phyloP scores from a whole-genome alignment of 2,329 filamentous ascomycete genomes.

The Chalaropsis thielavioides region DNA sequence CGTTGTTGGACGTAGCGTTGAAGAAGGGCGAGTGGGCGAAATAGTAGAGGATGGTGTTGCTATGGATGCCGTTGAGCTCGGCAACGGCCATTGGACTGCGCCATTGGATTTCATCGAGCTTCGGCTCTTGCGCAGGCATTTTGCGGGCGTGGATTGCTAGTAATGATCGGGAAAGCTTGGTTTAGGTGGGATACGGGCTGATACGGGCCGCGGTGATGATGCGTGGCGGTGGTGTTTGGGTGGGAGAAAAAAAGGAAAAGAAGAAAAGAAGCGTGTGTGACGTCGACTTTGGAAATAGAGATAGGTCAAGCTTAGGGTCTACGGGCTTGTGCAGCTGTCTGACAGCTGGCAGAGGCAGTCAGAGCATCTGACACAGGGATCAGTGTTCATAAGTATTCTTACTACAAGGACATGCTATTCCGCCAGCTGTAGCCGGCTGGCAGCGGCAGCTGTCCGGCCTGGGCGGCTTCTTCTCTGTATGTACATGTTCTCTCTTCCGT shows the following conservation, averaged over 20 bases:
- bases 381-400: too few species aligned
- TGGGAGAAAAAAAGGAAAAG: neutral
- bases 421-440: neutral
- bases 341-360: neutral
- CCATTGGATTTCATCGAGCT: conserved; percentile 56
- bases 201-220: neutral
- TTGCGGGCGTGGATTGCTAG: conserved; percentile 2
- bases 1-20: conserved; percentile 53
- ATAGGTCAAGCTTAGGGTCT: neutral
- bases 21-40: conserved; percentile 55
- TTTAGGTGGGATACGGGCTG: neutral
- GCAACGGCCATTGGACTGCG: conserved; percentile 36
- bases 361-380: neutral
- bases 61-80: conserved; percentile 45
- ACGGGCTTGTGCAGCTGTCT: neutral
- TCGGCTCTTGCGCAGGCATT: conserved; percentile 36
- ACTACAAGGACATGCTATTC: neutral
- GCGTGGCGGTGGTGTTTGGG: neutral
- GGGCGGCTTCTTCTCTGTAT: neutral
- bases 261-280: neutral
- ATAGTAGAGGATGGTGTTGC: conserved; percentile 52
- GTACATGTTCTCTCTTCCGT: too few species aligned
- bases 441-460: too few species aligned
- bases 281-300: neutral
- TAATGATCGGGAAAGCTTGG: neutral